These are phyloP conservation scores for Nyssa sinensis DNA, from an alignment of 148 eudicot species.

Conservation along the genomic window DNA sequence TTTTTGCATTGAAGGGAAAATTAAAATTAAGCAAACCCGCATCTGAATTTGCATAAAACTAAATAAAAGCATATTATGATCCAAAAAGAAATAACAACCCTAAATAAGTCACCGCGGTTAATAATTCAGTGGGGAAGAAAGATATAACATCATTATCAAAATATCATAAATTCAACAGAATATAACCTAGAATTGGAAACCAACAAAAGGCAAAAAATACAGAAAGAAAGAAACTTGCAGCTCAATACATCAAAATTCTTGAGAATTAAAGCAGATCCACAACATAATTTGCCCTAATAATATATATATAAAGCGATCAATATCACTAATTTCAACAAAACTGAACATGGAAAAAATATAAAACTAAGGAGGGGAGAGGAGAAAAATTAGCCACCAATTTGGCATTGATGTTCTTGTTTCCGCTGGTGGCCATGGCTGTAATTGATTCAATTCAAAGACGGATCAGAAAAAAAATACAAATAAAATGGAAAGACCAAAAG, in stretches of 20 bases:
- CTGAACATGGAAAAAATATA: background rate
- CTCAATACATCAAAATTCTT: background rate
- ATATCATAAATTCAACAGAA: background rate
- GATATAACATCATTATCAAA: background rate
- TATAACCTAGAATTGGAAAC: background rate
- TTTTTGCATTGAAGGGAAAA: background rate
- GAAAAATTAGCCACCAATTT: constrained; percentile 25
- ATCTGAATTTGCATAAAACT: background rate
- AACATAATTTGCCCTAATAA: constrained; percentile 1
- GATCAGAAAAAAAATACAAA: background rate
- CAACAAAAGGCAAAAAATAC: background rate
- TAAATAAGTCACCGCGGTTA: background rate
- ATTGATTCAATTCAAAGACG: background rate
- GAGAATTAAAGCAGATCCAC: background rate
- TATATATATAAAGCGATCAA: background rate
- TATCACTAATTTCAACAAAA: background rate
- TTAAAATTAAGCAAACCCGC: background rate
- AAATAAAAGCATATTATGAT: too few relatives aligned
- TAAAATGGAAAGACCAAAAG: background rate
- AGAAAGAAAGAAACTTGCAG: background rate
- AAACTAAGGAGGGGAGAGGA: background rate
- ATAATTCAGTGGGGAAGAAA: background rate
- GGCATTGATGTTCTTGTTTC: constrained; percentile 35
- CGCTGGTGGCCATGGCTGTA: constrained; percentile 24
- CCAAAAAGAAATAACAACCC: background rate